Evolutionary conservation across 2,329 filamentous ascomycete species (phyloP).

Genomic region (Colletotrichum sp.): DNA sequence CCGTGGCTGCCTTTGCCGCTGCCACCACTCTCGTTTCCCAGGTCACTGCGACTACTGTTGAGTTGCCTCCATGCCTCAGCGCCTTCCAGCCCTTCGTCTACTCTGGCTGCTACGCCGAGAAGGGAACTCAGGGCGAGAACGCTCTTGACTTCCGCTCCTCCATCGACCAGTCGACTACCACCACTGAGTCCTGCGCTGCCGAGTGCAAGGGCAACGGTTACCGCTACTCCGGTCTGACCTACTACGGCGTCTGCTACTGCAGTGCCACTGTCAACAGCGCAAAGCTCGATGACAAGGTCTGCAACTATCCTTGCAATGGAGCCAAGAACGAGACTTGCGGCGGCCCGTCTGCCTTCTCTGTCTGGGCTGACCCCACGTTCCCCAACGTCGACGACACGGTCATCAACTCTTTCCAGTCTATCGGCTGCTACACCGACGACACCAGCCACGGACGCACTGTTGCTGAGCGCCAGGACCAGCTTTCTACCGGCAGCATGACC

Average conservation of each 20-base stretch:
- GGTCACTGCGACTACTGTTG: conserved; percentile 45
- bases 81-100: conserved; percentile 53
- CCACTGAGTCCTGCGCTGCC: conserved; percentile 48
- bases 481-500: conserved; percentile 43
- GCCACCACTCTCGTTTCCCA: conserved; percentile 38
- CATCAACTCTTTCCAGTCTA: conserved; percentile 58
- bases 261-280: conserved; percentile 58
- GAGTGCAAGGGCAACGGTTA: conserved; percentile 58
- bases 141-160: conserved; percentile 48
- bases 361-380: conserved; percentile 56
- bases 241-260: conserved; percentile 60
- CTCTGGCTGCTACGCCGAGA: conserved; percentile 53
- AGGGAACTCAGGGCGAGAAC: conserved; percentile 20
- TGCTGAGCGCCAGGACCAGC: conserved; percentile 43
- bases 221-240: conserved; percentile 56
- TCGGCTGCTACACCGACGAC: conserved; percentile 66
- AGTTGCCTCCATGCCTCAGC: conserved; percentile 49
- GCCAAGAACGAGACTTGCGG: conserved; percentile 53
- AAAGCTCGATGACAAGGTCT: conserved; percentile 56
- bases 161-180: conserved; percentile 46
- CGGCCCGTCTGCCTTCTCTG: conserved; percentile 49
- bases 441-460: conserved; percentile 48
- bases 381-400: conserved; percentile 47
- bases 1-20: conserved; percentile 41
- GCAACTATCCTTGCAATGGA: conserved; percentile 60